phyloP scores from a whole-genome alignment of 495 filamentous ascomycete genomes.

The Staphylotrichum longicolle region DNA sequence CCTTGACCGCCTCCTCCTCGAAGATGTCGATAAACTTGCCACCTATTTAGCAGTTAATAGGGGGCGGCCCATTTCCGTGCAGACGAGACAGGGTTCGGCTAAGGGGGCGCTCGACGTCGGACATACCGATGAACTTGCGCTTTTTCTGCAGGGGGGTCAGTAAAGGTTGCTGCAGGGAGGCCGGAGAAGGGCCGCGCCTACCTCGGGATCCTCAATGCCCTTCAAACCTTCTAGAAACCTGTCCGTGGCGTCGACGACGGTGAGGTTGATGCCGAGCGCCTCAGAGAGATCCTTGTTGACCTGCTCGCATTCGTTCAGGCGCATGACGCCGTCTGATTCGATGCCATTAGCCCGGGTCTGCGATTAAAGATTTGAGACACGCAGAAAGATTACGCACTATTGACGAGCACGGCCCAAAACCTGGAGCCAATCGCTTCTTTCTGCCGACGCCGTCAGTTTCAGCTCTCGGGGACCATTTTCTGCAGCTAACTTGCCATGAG shows the following conservation, averaged over 20 bases:
- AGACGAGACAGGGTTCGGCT: not conserved
- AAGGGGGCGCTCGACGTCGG: not conserved
- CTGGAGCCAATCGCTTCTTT: slow-evolving; percentile 67
- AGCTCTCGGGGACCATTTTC: not conserved
- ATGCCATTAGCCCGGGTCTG: slow-evolving; percentile 34
- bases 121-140: slow-evolving; percentile 79
- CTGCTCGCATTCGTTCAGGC: slow-evolving; percentile 75
- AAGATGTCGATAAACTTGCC: slow-evolving; percentile 78
- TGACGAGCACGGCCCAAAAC: slow-evolving; percentile 84
- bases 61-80: not conserved
- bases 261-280: slow-evolving; percentile 85
- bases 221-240: slow-evolving; percentile 70
- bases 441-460: slow-evolving; percentile 31
- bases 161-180: not conserved
- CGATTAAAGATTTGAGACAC: not conserved
- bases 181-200: not conserved
- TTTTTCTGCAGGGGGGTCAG: slow-evolving; percentile 53
- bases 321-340: slow-evolving; percentile 62
- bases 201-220: slow-evolving; percentile 76
- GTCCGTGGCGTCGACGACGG: slow-evolving; percentile 76
- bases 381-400: slow-evolving; percentile 48
- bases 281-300: slow-evolving; percentile 74
- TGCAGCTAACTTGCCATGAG: slow-evolving; percentile 55
- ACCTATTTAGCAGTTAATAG: slow-evolving; percentile 21
- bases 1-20: slow-evolving; percentile 69